A percentile compares a stretch with the other conserved stretches of the same genome.
Evolutionary conservation across 257 asterid species (phyloP).

Genomic region (Salvia splendens): DNA sequence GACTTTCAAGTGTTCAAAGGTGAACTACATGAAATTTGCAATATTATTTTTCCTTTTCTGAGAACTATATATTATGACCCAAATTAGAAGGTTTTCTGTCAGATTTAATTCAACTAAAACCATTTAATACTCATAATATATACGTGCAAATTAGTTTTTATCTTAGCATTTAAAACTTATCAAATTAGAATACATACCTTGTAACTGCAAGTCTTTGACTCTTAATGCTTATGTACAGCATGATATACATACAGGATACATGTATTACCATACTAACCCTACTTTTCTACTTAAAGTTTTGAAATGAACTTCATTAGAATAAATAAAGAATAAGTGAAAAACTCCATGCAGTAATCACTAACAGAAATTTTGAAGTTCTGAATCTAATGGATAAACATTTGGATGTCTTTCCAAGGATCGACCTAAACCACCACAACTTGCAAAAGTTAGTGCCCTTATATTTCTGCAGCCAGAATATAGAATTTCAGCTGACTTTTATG

Average conservation of each 20-base stretch:
- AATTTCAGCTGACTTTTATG: background rate
- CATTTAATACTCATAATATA: background rate
- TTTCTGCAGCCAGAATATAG: background rate
- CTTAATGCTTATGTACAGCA: background rate
- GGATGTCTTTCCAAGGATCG: background rate
- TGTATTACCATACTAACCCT: background rate
- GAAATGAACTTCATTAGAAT: background rate
- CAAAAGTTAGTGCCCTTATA: conserved; percentile 1
- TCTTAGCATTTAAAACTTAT: background rate
- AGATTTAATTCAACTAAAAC: background rate
- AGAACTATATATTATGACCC: background rate
- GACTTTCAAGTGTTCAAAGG: background rate
- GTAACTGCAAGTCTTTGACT: conserved; percentile 2
- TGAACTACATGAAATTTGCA: background rate
- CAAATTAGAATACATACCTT: background rate
- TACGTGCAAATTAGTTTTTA: background rate
- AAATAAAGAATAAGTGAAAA: background rate
- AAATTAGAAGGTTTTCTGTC: background rate
- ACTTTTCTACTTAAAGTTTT: background rate
- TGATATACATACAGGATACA: background rate
- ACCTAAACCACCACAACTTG: background rate
- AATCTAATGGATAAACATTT: conserved; percentile 1
- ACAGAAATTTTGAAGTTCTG: conserved; percentile 10
- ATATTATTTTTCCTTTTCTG: background rate
- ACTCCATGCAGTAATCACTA: background rate